Base-by-base conservation (phyloP, 1,139 yeast genomes). In the Protomyces gravidus region DNA sequence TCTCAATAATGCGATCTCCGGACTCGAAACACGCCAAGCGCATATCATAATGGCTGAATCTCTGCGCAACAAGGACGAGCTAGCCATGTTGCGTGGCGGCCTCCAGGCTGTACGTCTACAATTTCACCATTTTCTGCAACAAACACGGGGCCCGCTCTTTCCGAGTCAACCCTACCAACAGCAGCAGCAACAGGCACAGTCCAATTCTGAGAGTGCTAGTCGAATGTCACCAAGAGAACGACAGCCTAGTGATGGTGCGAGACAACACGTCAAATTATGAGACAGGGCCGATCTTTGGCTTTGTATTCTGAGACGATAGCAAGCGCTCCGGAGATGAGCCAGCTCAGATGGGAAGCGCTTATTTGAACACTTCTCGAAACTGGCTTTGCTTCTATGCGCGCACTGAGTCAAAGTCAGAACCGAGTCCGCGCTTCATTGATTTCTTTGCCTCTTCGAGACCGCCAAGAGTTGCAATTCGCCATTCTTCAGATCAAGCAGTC, bases 51-150 rank as follows among this genome's bases (percentile, higher is more conserved):
- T 53, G 51, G 19, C n/a, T 36, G 58, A 53, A 23, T 46, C 58
- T 7, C 26, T 46, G 23, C 36, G 58, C 11, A 46, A 32, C 30
- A 53, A 53, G 39, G 58, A 53, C 11, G 58, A 53, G 17, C 28
- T 53, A 9, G 51, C 58, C 13, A 53, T 53, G 58, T 27, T 53
- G 7, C 45, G 58, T n/a, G 58, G 51, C 2, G 58, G 51, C 5
- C 27, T 53, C 21, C 58, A 53, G 21, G 46, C 49, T 4, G 26
- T 53, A 13, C 58, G 58, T 1, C 3, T 53, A 28, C 58, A 53
- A 19, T 53, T 50, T 33, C 58, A 53, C 26, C 58, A 53, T 26
- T 53, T 53, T 19, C 28, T 53, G 27, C 58, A 53, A 27, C 47
- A 53, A 26, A 46, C 58, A 2, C 36, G 58, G 15, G 58, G 58